phyloP scores from a whole-genome alignment of 169 alveolate genomes.

The Cryptosporidium felis region DNA sequence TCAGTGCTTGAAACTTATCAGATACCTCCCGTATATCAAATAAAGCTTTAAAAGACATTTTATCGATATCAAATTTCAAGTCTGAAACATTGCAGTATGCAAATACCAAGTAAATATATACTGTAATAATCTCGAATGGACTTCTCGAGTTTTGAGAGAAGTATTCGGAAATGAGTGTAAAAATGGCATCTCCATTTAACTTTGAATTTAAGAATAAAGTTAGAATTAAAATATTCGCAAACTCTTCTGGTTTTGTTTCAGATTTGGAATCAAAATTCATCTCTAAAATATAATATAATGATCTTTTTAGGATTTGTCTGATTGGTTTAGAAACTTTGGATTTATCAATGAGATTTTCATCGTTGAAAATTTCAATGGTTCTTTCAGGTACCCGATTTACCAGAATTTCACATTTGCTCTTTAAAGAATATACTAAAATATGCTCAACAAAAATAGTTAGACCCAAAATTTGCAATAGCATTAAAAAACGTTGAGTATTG shows the following conservation, averaged over 20 bases:
- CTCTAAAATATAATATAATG: neutral
- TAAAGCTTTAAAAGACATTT: neutral
- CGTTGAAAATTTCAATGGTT: neutral
- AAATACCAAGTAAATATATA: neutral
- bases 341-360: neutral
- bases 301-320: constrained; percentile 5
- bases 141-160: neutral
- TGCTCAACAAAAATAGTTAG: constrained; percentile 1
- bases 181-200: constrained; percentile 6
- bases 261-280: neutral
- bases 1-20: neutral
- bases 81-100: neutral
- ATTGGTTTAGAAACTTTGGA: constrained; percentile 10
- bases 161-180: neutral
- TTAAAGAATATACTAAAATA: neutral
- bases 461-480: neutral
- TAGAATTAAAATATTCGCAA: neutral
- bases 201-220: constrained; percentile 10
- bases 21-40: neutral
- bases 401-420: neutral
- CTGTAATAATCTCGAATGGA: neutral
- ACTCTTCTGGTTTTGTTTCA: neutral
- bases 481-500: neutral
- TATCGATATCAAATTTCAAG: neutral
- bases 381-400: neutral